Base-by-base conservation (phyloP, 2,329 filamentous ascomycete species). In the Ceratocystis ficicola region DNA sequence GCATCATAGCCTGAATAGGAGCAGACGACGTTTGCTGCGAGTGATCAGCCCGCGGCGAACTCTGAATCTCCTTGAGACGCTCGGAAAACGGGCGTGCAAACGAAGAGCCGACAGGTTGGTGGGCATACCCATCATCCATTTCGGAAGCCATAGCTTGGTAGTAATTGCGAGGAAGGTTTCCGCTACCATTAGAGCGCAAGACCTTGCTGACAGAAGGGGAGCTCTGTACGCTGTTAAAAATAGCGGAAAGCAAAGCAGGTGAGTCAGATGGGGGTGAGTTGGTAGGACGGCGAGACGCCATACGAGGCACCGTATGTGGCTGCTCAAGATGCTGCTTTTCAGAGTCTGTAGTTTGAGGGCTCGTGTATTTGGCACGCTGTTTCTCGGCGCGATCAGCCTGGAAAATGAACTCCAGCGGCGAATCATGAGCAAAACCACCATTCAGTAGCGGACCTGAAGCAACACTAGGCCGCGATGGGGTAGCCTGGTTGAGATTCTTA, bases 401-500 rank as follows among this genome's bases (percentile, higher is more conserved):
- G 78, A 97, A 97, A 73, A 97, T 87, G 69, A 95, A 82, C 71
- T 97, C 92, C 3, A 97, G 79, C 0, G 92, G 91, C 10, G 91
- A 95, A 68, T 89, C 83, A 67, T 85, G 69, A 64, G 71, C 70
- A 67, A 71, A 32, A 32, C 61, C 61, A 32, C 10, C 20, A 20
- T 44, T 36, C 6, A 30, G n/a, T 7, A 46, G 44, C 10, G 62
- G 65, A 15, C 28, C 55, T 8, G 46, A 65, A 30, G 28, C 57
- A 57, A 30, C 48, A 20, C 28, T n/a, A 28, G 44, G 15, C 15
- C 61, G 66, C 6, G 66, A 63, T 20, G 66, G 64, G 12, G 66
- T 66, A 4, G n/a, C 8, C 22, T 64, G 60, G 7, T 44, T 50
- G n/a, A 46, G 30, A 12, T n/a, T 17, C 32, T 67, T 30, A 7